Evolutionary conservation across 768 basidiomycete species (phyloP).

Genomic region (Hygrophoropsis aurantiaca): DNA sequence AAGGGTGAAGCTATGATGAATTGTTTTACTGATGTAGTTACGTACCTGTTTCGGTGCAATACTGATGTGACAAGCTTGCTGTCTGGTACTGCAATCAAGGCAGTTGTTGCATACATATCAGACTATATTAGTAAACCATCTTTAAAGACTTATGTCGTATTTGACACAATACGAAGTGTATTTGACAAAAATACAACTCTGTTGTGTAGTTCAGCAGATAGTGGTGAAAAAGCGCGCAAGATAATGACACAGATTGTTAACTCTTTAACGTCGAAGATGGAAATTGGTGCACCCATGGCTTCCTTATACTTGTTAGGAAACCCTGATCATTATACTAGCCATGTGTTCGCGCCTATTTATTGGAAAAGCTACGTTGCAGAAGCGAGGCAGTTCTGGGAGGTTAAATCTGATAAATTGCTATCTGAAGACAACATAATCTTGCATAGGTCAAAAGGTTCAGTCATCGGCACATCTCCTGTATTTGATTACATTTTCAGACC

Average conservation of each 20-base stretch:
- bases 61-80: conserved; percentile 37
- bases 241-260: conserved; percentile 39
- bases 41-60: conserved; percentile 37
- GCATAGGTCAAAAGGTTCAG: too few species aligned
- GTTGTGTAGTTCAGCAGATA: conserved; percentile 4
- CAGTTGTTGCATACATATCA: conserved; percentile 37
- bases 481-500: conserved; percentile 34
- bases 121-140: conserved; percentile 44
- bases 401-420: neutral
- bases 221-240: conserved; percentile 23
- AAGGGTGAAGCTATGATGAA: conserved; percentile 37
- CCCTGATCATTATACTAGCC: conserved; percentile 40
- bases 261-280: conserved; percentile 30
- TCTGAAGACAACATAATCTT: conserved; percentile 12
- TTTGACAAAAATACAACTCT: conserved; percentile 23
- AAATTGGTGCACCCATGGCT: conserved; percentile 39
- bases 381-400: conserved; percentile 16
- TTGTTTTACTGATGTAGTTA: conserved; percentile 26
- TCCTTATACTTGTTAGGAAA: conserved; percentile 33
- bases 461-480: conserved; percentile 23
- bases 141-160: conserved; percentile 39
- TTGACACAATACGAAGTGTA: conserved; percentile 27
- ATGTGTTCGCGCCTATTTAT: conserved; percentile 31
- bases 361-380: conserved; percentile 33
- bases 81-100: conserved; percentile 41